These are phyloP conservation scores for Kernera saxatilis DNA, from an alignment of 345 rosid species.

Conservation along the genomic window DNA sequence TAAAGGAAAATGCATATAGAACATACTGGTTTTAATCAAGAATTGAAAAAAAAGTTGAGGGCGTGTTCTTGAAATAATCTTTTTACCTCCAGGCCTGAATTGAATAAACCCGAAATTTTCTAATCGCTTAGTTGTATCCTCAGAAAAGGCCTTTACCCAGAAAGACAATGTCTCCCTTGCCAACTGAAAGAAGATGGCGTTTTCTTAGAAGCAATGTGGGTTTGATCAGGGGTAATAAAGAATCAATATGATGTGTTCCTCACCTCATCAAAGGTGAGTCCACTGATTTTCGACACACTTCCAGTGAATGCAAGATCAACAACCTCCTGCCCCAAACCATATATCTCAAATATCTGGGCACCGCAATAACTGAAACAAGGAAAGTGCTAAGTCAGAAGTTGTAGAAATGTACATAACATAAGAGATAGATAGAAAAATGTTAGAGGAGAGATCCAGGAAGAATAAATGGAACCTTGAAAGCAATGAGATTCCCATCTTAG, in stretches of 20 bases:
- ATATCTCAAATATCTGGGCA: slow-evolving; percentile 97
- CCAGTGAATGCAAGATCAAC: slow-evolving; percentile 86
- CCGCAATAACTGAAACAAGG: slow-evolving; percentile 78
- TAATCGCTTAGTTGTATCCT: slow-evolving; percentile 92
- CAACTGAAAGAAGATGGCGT: slow-evolving; percentile 44
- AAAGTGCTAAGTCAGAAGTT: slow-evolving; percentile 27
- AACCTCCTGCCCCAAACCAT: slow-evolving; percentile 83
- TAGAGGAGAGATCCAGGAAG: too few relatives aligned
- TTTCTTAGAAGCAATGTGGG: not conserved
- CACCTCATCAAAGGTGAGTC: slow-evolving; percentile 93
- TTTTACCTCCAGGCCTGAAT: slow-evolving; percentile 87
- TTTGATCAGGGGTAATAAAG: not conserved
- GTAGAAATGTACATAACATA: not conserved
- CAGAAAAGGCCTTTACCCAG: slow-evolving; percentile 99
- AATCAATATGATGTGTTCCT: slow-evolving; percentile 1
- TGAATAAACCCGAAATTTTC: slow-evolving; percentile 97
- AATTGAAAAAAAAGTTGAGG: not conserved
- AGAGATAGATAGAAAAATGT: not conserved
- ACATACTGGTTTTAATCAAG: not conserved
- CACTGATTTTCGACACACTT: slow-evolving; percentile 80
- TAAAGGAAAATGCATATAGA: not conserved
- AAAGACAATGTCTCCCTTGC: slow-evolving; percentile 94
- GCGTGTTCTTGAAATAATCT: not conserved
- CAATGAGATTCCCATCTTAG: slow-evolving; percentile 98
- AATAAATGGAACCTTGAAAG: slow-evolving; percentile 68